Base-by-base conservation (phyloP, 352 stramenopile species). In the Phytophthora cactorum region DNA sequence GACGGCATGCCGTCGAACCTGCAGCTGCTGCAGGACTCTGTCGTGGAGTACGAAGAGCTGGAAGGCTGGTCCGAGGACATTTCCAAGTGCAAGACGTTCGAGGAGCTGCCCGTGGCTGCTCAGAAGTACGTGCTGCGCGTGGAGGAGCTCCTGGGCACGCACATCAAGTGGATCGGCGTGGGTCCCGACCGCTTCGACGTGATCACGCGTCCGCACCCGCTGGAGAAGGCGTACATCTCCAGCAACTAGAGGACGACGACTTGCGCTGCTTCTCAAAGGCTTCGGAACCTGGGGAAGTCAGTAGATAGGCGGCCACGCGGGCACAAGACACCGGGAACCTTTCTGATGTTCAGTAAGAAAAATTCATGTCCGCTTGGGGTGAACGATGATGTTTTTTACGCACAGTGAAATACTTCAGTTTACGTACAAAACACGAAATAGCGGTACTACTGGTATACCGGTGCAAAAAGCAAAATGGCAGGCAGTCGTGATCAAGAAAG, bases 81-180 rank as follows among this genome's bases (percentile, higher is more conserved):
- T 65, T 97, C 88, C 32, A 96, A 96, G 62, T 97, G 90, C 81
- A 96, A 92, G 70, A 97, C 79, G 31, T 99, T 99, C 81, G 95
- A 98, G 49, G 95, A 99, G 44, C 86, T 99, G 53, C 98, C 98
- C 1, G 50, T 79, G 27, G 95, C 97, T 68, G 97, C 97, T 45
- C 90, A 99, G 78, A 93, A 91, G 70, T 99, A 99, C 80, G 94
- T 99, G 63, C 75, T 98, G 57, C 86, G 96, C 56, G 93, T 99
- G 52, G 97, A 99, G 81, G 91, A 98, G 81, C 78, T 99, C 11
- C 66, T 99, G 38, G 97, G 96, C 66, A 95, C 97, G 70, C 93
- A 97, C 54, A 98, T 99, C 71, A 96, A 98, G 76, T 99, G 97
- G 97, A 99, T 99, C 68, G 98, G 97, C 57, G 97, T 99, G 15